A percentile compares a stretch with the other conserved stretches of the same genome.
Evolutionary conservation across 164 flowering plant genomes (phyloP).

Genomic region (Magnolia kwangsiensis): DNA sequence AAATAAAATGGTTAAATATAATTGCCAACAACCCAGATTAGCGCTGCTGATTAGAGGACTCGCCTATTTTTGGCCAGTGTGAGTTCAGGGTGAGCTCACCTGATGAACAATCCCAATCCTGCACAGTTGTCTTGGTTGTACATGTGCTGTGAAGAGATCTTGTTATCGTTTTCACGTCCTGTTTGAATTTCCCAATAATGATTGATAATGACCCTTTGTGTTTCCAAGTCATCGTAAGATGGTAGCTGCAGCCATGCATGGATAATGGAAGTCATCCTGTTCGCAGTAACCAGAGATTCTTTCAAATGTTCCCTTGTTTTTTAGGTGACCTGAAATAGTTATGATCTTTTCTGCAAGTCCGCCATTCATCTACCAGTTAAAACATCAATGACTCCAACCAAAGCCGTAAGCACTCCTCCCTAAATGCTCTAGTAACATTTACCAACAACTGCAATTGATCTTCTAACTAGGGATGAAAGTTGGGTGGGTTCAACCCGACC

Average conservation of each 20-base stretch:
- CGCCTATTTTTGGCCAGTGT: background rate
- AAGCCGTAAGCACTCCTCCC: slow-evolving; percentile 92
- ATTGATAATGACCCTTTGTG: slow-evolving; percentile 55
- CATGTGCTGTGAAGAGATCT: background rate
- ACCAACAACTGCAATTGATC: slow-evolving; percentile 76
- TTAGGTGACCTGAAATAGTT: slow-evolving; percentile 78
- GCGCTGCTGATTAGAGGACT: background rate
- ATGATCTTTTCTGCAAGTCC: slow-evolving; percentile 82
- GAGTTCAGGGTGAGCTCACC: background rate
- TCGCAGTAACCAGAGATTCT: slow-evolving; percentile 98
- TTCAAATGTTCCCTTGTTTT: slow-evolving; percentile 94
- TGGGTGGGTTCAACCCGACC: too few relatives aligned
- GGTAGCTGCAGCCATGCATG: slow-evolving; percentile 93
- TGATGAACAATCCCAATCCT: too few relatives aligned
- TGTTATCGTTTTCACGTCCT: background rate
- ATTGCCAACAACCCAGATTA: too few relatives aligned
- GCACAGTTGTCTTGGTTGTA: background rate
- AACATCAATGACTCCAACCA: slow-evolving; percentile 97
- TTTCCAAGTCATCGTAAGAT: slow-evolving; percentile 61
- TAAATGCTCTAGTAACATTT: slow-evolving; percentile 91
- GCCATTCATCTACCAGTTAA: slow-evolving; percentile 92
- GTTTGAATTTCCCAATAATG: background rate
- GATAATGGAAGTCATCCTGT: slow-evolving; percentile 95
- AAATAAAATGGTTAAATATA: too few relatives aligned
- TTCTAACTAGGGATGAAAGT: slow-evolving; percentile 22